Base-by-base conservation (phyloP, 2,329 filamentous ascomycete species). In the Colletotrichum tropicale region DNA sequence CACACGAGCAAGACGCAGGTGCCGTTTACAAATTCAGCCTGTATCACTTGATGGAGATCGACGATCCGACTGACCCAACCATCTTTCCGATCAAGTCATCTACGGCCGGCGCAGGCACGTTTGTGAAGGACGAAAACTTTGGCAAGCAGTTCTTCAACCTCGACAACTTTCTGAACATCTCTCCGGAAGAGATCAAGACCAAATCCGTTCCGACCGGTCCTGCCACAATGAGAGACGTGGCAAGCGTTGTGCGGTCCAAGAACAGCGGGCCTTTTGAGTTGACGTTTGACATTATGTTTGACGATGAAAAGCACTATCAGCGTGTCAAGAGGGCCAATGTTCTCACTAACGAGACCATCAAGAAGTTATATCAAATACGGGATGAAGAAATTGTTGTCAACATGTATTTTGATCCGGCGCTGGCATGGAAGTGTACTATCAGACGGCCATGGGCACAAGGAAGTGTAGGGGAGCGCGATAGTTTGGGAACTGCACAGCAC, bases 261-360 rank as follows among this genome's bases (percentile, higher is more conserved):
- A 90, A 89, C 64, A 82, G 88, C 0, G 88, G 88, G 0, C 88
- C 88, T 0, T 91, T 84, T 74, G 88, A 90, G 76, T 82, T 90
- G 30, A 90, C 89, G 0, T 84, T 90, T 28, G 88, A 91, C 70
- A 83, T 89, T 60, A 87, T 90, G 71, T 91, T 90, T 78, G 79
- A 79, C 1, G 79, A 82, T 2, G 68, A 78, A 9, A 79, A 78
- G 0, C 79, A 80, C 0, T 89, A 87, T 74, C 30, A 79, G 8
- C 73, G 77, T 15, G 83, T 88, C 24, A 86, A 85, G 70, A 74
- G 80, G 0, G 80, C 85, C 0, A 81, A 83, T 32, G 21, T 87
- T 0, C 80, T 89, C 5, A 82, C 82, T 16, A 77, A 80, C 7
- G 79, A 84, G 24, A 80, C 84, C 0, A 81, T 89, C 4, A 79